Conservation (phyloP, 2,329 filamentous ascomycete genomes). For the Pseudodiploospora longispora region DNA sequence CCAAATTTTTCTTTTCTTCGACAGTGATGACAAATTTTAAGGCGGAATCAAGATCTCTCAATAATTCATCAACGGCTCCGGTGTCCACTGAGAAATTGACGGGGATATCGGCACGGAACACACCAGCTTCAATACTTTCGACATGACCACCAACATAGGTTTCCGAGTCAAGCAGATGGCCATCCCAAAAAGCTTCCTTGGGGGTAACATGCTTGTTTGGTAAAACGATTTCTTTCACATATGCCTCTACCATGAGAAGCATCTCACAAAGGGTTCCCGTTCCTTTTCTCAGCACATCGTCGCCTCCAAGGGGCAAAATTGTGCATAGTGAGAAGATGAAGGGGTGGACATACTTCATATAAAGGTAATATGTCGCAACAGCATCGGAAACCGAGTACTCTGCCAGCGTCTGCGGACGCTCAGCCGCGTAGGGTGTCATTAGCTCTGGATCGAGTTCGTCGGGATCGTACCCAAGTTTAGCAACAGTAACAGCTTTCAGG, state of each 20-base stretch:
- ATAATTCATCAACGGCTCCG: constrained; percentile 78
- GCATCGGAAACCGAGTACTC: constrained; percentile 99
- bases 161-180: constrained; percentile 90
- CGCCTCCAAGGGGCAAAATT: constrained; percentile 85
- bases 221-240: constrained; percentile 80
- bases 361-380: constrained; percentile 95
- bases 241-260: constrained; percentile 98
- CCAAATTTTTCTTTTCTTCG: constrained; percentile 74
- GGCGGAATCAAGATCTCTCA: constrained; percentile 79
- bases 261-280: constrained; percentile 99
- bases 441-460: constrained; percentile 95
- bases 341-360: constrained; percentile 99
- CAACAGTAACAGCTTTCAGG: constrained; percentile 93
- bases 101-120: constrained; percentile 92
- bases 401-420: constrained; percentile 86
- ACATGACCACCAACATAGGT: constrained; percentile 98
- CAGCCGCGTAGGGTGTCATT: constrained; percentile 87
- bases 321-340: constrained; percentile 99
- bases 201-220: constrained; percentile 94
- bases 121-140: constrained; percentile 96
- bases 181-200: constrained; percentile 92
- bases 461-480: constrained; percentile 95
- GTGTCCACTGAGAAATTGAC: constrained; percentile 91
- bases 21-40: constrained; percentile 80
- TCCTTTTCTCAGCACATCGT: constrained; percentile 89